Conservation (phyloP, 805 yeast genomes). For the Priceomyces haplophilus region DNA sequence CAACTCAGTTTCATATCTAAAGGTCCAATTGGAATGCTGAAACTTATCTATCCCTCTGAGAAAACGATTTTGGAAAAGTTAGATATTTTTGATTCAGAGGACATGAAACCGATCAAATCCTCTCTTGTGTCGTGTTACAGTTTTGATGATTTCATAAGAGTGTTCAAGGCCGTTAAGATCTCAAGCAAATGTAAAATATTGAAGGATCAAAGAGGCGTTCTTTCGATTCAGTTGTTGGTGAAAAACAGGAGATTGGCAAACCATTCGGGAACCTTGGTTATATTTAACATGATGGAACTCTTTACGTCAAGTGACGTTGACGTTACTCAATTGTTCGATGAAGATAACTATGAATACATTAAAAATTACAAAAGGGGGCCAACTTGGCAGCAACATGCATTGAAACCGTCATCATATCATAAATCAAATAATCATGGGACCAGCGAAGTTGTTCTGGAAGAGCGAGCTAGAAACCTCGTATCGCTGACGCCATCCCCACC, state of each 20-base stretch:
- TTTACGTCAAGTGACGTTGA: slow-evolving; percentile 13
- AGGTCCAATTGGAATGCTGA: slow-evolving; percentile 72
- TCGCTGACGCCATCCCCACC: neutral
- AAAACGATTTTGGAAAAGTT: slow-evolving; percentile 61
- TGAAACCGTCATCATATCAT: slow-evolving; percentile 1
- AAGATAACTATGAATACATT: slow-evolving; percentile 22
- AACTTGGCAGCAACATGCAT: neutral
- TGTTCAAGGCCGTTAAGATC: slow-evolving; percentile 34
- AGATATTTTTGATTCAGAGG: slow-evolving; percentile 28
- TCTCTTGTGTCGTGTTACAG: slow-evolving; percentile 29
- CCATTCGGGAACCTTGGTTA: slow-evolving; percentile 37
- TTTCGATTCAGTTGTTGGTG: slow-evolving; percentile 38
- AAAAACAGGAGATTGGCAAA: slow-evolving; percentile 23
- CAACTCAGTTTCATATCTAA: slow-evolving; percentile 58
- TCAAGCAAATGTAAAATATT: slow-evolving; percentile 39
- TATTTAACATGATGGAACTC: slow-evolving; percentile 39
- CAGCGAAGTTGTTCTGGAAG: neutral
- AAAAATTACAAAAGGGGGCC: slow-evolving; percentile 13
- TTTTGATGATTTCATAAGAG: slow-evolving; percentile 31
- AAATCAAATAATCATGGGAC: neutral
- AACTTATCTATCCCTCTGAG: slow-evolving; percentile 63
- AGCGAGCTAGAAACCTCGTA: neutral
- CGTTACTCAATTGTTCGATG: slow-evolving; percentile 25
- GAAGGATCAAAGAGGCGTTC: slow-evolving; percentile 34
- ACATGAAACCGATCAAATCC: slow-evolving; percentile 16